A percentile compares a stretch with the other conserved stretches of the same genome.
phyloP scores from a whole-genome alignment of 306 rosid species.

The Vigna reflexopilosa region DNA sequence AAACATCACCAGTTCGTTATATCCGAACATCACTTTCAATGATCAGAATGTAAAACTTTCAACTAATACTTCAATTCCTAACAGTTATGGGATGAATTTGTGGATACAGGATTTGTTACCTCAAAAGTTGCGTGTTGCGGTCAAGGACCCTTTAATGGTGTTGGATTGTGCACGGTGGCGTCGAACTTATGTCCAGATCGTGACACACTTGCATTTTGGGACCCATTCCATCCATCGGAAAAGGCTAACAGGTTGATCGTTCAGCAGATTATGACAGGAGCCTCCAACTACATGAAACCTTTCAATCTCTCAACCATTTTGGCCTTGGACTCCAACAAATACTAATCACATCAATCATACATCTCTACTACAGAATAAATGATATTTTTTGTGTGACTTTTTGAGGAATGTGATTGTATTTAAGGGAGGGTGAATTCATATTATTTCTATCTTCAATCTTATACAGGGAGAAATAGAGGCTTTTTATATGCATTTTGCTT shows the following conservation, averaged over 20 bases:
- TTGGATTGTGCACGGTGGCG: constrained; percentile 57
- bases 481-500: background rate
- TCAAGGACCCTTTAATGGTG: constrained; percentile 70
- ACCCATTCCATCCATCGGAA: constrained; percentile 66
- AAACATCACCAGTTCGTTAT: too few species aligned
- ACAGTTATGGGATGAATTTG: background rate
- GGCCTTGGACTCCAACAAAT: constrained; percentile 50
- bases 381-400: background rate
- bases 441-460: background rate
- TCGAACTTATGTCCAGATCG: constrained; percentile 68
- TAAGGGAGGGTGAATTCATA: background rate
- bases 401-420: background rate
- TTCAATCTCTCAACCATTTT: constrained; percentile 63
- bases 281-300: constrained; percentile 54
- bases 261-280: constrained; percentile 51
- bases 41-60: too few species aligned
- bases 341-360: background rate
- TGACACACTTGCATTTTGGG: constrained; percentile 61
- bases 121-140: constrained; percentile 70
- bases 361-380: background rate
- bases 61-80: too few species aligned
- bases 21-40: too few species aligned
- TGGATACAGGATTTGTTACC: constrained; percentile 54
- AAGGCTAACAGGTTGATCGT: constrained; percentile 58
- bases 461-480: background rate